Evolutionary conservation across 768 basidiomycete species (phyloP), one percentile per base, ranked within the genome.

Genomic region (Cyclocybe cylindracea): DNA sequence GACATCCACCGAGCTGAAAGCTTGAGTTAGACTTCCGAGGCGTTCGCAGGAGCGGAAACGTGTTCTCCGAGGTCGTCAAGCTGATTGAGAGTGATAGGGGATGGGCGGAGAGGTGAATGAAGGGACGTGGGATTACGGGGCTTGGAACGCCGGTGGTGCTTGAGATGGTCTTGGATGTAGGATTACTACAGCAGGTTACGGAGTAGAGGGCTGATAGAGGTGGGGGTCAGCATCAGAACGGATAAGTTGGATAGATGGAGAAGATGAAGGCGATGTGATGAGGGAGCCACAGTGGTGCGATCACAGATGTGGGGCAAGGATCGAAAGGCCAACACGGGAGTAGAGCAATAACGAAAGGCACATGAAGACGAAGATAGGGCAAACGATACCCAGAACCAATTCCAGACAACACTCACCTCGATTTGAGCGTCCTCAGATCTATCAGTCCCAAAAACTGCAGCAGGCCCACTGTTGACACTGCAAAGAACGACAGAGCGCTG

Each of bases 391-490:
- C 36, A 24, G 24, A 5, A 24, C 16, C 24, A 24, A 24, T 24
- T 24, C 24, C 16, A 16, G 16, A 5, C 5, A 24, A 24, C 24
- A 24, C 24, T 24, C 24, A 24, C 24, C 24, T 24, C 24, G 24
- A 24, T 24, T 24, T 24, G 24, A 63, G 33, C 10, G 56, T 36
- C 10, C 50, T 44, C 19, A 59, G 11, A 39, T 62, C 58, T 32
- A 61, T 35, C 32, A 67, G 55, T 13, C 62, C 64, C 19, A 69
- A 62, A 49, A 65, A 69, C 24, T 68, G 68, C 47, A 60, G 61
- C 3, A 62, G 69, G 5, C 70, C 73, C 10, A 72, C 50, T 2
- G 70, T 63, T 4, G 70, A 69, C 29, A 66, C 61, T 16, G 66
- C 66, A 10, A 60, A 57, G 32, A 73, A 41, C 7, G 70, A 72